phyloP scores from a whole-genome alignment of 257 asterid species.

The Jaltomata sinuosa region DNA sequence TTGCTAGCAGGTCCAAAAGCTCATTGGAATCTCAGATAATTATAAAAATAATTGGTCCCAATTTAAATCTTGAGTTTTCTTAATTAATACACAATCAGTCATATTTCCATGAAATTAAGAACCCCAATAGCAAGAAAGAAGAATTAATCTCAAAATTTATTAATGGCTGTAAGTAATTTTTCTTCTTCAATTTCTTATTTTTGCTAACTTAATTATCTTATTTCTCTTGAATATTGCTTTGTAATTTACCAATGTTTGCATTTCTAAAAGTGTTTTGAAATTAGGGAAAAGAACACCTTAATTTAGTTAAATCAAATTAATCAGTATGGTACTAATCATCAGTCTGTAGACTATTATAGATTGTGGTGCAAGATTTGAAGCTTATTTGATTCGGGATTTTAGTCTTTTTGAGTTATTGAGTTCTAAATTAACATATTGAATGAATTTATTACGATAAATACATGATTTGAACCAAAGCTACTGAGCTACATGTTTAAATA shows the following conservation, averaged over 20 bases:
- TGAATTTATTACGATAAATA: too few species aligned
- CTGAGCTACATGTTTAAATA: too few species aligned
- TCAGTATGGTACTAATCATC: neutral
- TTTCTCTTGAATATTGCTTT: neutral
- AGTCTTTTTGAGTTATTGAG: too few species aligned
- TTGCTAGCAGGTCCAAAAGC: constrained; percentile 1
- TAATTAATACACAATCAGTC: neutral
- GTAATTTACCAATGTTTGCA: neutral
- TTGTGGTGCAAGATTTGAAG: too few species aligned
- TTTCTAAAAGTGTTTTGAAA: neutral
- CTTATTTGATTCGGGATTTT: too few species aligned
- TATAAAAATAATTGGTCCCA: neutral
- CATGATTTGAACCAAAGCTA: too few species aligned
- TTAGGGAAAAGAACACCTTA: neutral
- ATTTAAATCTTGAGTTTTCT: neutral
- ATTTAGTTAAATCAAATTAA: neutral
- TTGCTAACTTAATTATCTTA: neutral
- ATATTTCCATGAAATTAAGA: too few species aligned
- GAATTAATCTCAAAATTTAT: neutral
- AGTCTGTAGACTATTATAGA: too few species aligned
- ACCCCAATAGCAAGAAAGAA: neutral
- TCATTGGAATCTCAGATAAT: neutral
- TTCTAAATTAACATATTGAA: too few species aligned
- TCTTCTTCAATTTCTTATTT: neutral
- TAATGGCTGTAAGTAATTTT: neutral